A percentile compares a stretch with the other conserved stretches of the same genome.
phyloP scores from a whole-genome alignment of 257 asterid genomes.

The Hygrophila difformis region DNA sequence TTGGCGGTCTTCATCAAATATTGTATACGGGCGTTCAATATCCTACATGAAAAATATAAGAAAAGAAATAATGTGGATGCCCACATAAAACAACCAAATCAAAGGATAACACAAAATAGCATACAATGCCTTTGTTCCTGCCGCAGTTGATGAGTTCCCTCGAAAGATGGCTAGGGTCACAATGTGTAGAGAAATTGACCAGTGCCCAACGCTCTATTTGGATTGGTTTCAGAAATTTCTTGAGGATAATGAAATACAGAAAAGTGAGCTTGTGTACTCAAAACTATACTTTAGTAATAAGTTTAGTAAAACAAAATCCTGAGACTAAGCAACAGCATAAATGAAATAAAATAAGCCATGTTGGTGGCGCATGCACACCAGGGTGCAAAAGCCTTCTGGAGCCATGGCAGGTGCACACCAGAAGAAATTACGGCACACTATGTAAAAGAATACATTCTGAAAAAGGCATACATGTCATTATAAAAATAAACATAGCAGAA shows the following conservation, averaged over 20 bases:
- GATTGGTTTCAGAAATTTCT: slow-evolving; percentile 58
- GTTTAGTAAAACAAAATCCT: slow-evolving; percentile 7
- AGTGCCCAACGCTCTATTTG: slow-evolving; percentile 69
- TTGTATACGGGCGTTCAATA: slow-evolving; percentile 75
- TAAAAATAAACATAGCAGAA: no score
- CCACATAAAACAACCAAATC: background rate
- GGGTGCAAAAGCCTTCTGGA: no score
- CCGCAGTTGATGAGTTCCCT: slow-evolving; percentile 83
- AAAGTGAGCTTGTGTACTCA: slow-evolving; percentile 14
- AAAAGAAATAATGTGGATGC: slow-evolving; percentile 1
- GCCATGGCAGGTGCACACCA: no score
- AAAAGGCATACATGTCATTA: no score
- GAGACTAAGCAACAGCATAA: slow-evolving; percentile 10
- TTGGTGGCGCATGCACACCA: background rate
- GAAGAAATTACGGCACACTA: no score
- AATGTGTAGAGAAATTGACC: slow-evolving; percentile 74
- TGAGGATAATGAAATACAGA: slow-evolving; percentile 22
- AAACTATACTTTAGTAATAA: no score
- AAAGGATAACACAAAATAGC: slow-evolving; percentile 20
- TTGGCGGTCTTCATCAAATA: slow-evolving; percentile 77
- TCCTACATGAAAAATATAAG: slow-evolving; percentile 33
- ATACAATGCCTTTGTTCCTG: slow-evolving; percentile 85
- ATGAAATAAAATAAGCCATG: background rate
- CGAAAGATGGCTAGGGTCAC: slow-evolving; percentile 72
- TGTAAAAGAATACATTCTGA: no score